Base-by-base conservation (phyloP, 1,284 basidiomycete species). In the Mycena sp. region DNA sequence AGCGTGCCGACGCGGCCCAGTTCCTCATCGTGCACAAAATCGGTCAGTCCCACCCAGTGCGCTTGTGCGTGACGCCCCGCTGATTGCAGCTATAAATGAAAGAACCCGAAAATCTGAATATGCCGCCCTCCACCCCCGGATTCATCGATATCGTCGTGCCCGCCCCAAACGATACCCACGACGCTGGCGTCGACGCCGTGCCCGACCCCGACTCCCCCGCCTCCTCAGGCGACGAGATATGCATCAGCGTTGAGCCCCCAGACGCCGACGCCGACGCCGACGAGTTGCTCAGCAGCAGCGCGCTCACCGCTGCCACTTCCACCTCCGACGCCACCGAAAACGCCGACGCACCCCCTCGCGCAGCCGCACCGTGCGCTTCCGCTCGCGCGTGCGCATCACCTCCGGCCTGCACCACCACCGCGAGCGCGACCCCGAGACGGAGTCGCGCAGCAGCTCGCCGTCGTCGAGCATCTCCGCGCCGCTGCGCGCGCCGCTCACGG, bases 401-500 rank as follows among this genome's bases (percentile, higher is more conserved):
- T 82, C 82, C 2, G 68, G 68, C 1, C 58, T 69, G 25, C 69
- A 54, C 52, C 52, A 56, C 50, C 51, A 63, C 28, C 65, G 49
- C 14, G 53, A 43, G 12, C 62, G 53, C 60, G 73, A 60, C 44
- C 68, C 37, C 72, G 59, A 61, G 52, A 53, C 69, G 72, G 57
- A 67, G 45, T 75, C 81, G 9, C 72, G 73, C 16, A 68, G 74
- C 38, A 49, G 45, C 53, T 91, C 90, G 1, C 83, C 83, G 2
- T 90, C 88, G 11, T 91, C 89, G 4, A 90, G 89, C 35, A 88
- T 92, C 68, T 91, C 89, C 28, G 91, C 84, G 1, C 90, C 91
- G 14, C 78, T 92, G 30, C 87, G 86, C 43, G 83, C 84, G 62
- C 81, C 81, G 59, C 76, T 81, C 14, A 84, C 85, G 54, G 85